Percentiles rank a stretch among this genome's conserved stretches.
phyloP scores from a whole-genome alignment of 2,329 filamentous ascomycete genomes.

The Verticillium nubilum region DNA sequence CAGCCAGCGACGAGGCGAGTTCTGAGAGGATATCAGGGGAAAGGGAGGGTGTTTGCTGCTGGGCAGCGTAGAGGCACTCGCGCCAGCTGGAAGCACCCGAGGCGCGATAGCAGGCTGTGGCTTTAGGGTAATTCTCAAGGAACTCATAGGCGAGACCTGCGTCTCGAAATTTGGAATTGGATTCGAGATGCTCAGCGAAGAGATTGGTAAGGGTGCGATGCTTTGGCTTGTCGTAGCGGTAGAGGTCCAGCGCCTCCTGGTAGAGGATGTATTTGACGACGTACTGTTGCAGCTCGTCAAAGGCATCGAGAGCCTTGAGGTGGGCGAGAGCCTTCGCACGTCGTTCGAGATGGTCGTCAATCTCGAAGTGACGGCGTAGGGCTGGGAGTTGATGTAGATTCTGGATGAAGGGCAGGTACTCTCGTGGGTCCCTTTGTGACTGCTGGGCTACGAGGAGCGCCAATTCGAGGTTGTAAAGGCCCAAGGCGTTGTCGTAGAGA shows the following conservation, averaged over 20 bases:
- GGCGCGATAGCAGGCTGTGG: constrained; percentile 77
- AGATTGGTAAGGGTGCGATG: constrained; percentile 65
- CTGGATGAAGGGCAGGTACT: constrained; percentile 94
- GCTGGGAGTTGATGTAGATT: constrained; percentile 70
- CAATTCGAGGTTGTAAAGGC: constrained; percentile 86
- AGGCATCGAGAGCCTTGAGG: constrained; percentile 66
- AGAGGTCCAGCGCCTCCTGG: constrained; percentile 68
- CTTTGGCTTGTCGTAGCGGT: constrained; percentile 71
- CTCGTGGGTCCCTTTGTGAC: constrained; percentile 88
- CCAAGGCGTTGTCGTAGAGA: constrained; percentile 84
- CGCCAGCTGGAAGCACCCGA: constrained; percentile 78
- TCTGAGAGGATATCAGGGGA: constrained; percentile 53
- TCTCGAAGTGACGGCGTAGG: constrained; percentile 69
- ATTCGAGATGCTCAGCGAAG: constrained; percentile 74
- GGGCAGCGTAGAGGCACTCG: constrained; percentile 78
- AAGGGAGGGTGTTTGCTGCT: constrained; percentile 57
- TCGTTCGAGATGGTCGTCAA: constrained; percentile 82
- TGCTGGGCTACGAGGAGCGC: constrained; percentile 90
- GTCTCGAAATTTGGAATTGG: constrained; percentile 72
- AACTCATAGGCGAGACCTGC: constrained; percentile 90
- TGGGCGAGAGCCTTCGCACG: constrained; percentile 71
- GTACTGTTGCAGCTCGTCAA: constrained; percentile 75
- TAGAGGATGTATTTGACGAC: constrained; percentile 76
- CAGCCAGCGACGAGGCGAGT: constrained; percentile 70
- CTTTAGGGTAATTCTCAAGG: constrained; percentile 65